Evolutionary conservation across 805 yeast genomes (phyloP).

Genomic region (Cyberlindnera petersonii): DNA sequence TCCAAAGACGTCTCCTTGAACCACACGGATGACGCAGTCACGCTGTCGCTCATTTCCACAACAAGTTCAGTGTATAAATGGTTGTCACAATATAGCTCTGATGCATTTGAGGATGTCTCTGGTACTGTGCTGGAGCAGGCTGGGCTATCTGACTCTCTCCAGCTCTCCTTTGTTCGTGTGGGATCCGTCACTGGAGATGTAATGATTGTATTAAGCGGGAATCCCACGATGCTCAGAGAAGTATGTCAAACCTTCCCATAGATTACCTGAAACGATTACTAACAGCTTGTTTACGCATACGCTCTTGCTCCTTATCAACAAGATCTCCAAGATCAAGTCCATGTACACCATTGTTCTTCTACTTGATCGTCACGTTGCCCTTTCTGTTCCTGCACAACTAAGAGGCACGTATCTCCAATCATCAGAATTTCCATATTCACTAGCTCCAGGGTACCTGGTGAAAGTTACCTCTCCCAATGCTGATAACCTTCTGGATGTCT

Average conservation of each 20-base stretch:
- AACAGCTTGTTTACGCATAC: constrained; percentile 1
- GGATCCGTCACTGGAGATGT: constrained; percentile 11
- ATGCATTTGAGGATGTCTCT: constrained; percentile 1
- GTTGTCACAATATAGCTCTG: constrained; percentile 9
- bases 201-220: constrained; percentile 2
- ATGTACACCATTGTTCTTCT: not conserved
- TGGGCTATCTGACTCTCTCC: not conserved
- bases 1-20: not conserved
- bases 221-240: not conserved
- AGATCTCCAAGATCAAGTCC: constrained; percentile 1
- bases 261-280: not conserved
- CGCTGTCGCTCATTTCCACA: constrained; percentile 4
- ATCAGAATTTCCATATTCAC: constrained; percentile 5
- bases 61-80: constrained; percentile 2
- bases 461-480: not conserved
- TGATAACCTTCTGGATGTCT: not conserved
- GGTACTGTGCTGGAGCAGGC: not conserved
- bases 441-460: constrained; percentile 5
- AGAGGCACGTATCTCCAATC: not conserved
- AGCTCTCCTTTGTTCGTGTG: constrained; percentile 3
- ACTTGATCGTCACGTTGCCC: constrained; percentile 5
- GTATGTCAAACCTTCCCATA: constrained; percentile 5
- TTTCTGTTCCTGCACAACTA: not conserved
- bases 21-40: not conserved
- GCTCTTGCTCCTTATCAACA: not conserved